Evolutionary conservation across 257 asterid species (phyloP), one percentile per base, ranked within the genome.

Genomic region (Scutellaria baicalensis): DNA sequence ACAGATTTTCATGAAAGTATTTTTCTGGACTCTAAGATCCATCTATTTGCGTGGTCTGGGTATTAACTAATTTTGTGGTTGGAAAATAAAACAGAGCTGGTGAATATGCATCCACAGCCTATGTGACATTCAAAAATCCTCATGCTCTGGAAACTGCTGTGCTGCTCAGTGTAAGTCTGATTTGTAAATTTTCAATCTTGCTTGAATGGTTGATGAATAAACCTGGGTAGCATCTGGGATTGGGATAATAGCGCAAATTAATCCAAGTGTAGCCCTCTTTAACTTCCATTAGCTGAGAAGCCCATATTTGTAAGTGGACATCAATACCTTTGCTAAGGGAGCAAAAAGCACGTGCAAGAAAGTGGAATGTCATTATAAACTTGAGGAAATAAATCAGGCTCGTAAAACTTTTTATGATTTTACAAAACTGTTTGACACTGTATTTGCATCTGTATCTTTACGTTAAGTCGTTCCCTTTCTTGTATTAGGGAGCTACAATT

Each of bases 131-230:
- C 82, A 85, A 55, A 75, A 86, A 85, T 75, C 59, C 89, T 48
- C 95, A 91, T 84, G 90, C 97, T 78, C 72, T 88, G 84, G 99
- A 94, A 85, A 94, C 99, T 12, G 99, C 96, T 55, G 84, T 91
- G 50, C 86, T 94, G 77, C 95, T 94, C 80, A 88, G 92, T 88
- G 99, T 94, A 86, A 91, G 97, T 75, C 57, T 27, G 21, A 57
- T 68, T 44, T 57, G 59, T 47, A 55, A 17, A 51, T 48, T 36
- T 68, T 35, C 10, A 64, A 14, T 20, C 27, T 48, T 14, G 68
- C 68, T 47, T 9, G 56, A 27, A 12, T n/a, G 21, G 20, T 54
- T 70, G 21, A 16, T 35, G 4, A 33, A 44, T 61, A 60, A 66
- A n/a, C 13, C 59, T 49, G 6, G 20, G 38, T 62, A 48, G 73